Conservation (phyloP, 1,284 basidiomycete species). For the Lignosus rhinocerotis region DNA sequence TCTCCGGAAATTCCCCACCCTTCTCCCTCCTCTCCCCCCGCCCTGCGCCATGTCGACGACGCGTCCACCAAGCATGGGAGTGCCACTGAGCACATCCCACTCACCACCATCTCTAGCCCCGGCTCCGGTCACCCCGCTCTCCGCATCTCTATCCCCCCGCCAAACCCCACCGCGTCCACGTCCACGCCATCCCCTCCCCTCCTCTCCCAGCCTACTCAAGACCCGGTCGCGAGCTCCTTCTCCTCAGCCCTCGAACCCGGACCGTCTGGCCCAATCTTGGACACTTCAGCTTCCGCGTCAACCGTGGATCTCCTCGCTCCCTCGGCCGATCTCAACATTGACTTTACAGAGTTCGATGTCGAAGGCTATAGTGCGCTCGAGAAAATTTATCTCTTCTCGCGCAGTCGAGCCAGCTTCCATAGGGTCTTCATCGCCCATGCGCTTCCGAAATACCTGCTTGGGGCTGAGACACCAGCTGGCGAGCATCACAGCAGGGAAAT, state of each 20-base stretch:
- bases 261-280: background rate
- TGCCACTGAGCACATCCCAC: conserved; percentile 13
- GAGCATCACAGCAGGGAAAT: conserved; percentile 37
- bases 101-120: conserved; percentile 15
- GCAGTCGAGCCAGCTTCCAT: conserved; percentile 85
- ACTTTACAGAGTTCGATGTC: conserved; percentile 54
- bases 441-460: conserved; percentile 47
- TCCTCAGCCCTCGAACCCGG: conserved; percentile 3
- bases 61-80: conserved; percentile 8
- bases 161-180: conserved; percentile 22
- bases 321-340: conserved; percentile 27
- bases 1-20: conserved; percentile 16
- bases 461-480: conserved; percentile 43
- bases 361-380: conserved; percentile 85
- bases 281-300: conserved; percentile 7
- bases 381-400: conserved; percentile 91
- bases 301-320: conserved; percentile 17
- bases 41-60: conserved; percentile 18
- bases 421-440: conserved; percentile 83
- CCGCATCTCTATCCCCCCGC: conserved; percentile 28
- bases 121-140: conserved; percentile 16
- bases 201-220: conserved; percentile 14
- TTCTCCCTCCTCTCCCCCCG: conserved; percentile 17
- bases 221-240: conserved; percentile 8
- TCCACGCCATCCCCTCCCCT: conserved; percentile 27